Percentiles rank a stretch among this genome's conserved stretches.
These are phyloP conservation scores for Coemansia sp. DNA, from an alignment of 192 early-diverging fungal genomes.

Conservation along the genomic window DNA sequence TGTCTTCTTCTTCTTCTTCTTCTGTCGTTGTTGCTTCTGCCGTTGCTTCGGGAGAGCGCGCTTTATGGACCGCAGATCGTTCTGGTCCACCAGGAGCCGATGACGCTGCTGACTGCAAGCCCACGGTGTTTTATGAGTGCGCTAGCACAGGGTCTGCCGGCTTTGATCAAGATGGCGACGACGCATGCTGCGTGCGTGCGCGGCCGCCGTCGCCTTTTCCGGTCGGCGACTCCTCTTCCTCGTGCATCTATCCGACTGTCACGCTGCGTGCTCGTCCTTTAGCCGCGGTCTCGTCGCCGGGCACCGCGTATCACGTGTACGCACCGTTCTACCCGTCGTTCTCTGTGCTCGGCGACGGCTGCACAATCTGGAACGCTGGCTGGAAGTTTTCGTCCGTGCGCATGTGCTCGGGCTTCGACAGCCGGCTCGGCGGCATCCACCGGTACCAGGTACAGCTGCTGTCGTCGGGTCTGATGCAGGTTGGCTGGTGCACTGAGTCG, in stretches of 20 bases:
- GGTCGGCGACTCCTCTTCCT: background rate
- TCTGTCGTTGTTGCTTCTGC: no score
- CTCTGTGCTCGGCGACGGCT: conserved; percentile 29
- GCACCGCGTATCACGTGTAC: conserved; percentile 19
- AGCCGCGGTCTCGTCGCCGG: background rate
- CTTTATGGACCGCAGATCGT: conserved; percentile 35
- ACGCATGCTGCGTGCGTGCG: background rate
- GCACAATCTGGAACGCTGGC: conserved; percentile 43
- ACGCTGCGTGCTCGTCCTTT: conserved; percentile 11
- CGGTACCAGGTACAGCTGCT: conserved; percentile 40
- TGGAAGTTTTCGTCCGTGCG: conserved; percentile 49
- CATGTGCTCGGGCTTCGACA: conserved; percentile 33
- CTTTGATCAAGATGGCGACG: background rate
- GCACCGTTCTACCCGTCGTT: conserved; percentile 37
- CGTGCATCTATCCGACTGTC: background rate
- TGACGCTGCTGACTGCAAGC: background rate
- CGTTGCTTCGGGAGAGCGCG: background rate
- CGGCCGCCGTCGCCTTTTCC: conserved; percentile 31
- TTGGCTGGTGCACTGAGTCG: conserved; percentile 49
- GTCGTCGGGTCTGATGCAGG: conserved; percentile 39
- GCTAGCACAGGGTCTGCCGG: background rate
- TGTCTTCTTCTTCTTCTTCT: background rate
- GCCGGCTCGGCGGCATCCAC: conserved; percentile 41
- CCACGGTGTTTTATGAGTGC: background rate
- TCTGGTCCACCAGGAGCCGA: conserved; percentile 33